Evolutionary conservation across 257 asterid genomes (phyloP).

Genomic region (Linaria vulgaris): DNA sequence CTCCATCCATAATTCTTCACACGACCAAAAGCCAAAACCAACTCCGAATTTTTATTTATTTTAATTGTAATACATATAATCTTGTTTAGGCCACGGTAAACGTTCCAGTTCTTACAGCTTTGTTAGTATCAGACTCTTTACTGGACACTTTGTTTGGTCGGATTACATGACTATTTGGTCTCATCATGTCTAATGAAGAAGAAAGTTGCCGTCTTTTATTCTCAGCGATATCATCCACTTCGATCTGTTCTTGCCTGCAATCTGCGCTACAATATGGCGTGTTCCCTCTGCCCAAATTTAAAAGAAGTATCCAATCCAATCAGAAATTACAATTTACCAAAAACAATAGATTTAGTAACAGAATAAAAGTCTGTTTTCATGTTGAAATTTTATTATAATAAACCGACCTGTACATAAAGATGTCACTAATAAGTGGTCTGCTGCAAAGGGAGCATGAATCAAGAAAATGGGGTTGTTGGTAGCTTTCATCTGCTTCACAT

Average conservation of each 20-base stretch:
- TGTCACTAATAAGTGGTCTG: conserved; percentile 64
- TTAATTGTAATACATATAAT: not conserved
- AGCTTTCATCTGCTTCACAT: conserved; percentile 37
- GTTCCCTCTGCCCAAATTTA: conserved; percentile 63
- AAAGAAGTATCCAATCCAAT: too few relatives aligned
- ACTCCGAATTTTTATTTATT: conserved; percentile 1
- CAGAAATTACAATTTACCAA: too few relatives aligned
- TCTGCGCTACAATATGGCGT: conserved; percentile 92
- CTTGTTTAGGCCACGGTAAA: conserved; percentile 78
- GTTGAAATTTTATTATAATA: too few relatives aligned
- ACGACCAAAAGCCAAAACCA: not conserved
- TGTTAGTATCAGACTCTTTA: conserved; percentile 51
- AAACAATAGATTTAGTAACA: not conserved
- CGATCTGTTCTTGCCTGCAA: conserved; percentile 95
- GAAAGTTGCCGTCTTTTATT: conserved; percentile 63
- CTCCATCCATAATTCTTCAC: not conserved
- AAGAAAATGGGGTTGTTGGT: conserved; percentile 71
- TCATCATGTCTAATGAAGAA: too few relatives aligned
- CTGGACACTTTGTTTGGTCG: conserved; percentile 39
- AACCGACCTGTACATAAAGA: conserved; percentile 91
- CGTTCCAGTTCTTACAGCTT: conserved; percentile 58
- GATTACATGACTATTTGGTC: conserved; percentile 53
- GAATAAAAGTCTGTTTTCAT: too few relatives aligned
- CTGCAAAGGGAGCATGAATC: conserved; percentile 78
- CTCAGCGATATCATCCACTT: conserved; percentile 73